Evolutionary conservation across 73 alveolate species (phyloP).

Genomic region (Blepharisma stoltei): DNA sequence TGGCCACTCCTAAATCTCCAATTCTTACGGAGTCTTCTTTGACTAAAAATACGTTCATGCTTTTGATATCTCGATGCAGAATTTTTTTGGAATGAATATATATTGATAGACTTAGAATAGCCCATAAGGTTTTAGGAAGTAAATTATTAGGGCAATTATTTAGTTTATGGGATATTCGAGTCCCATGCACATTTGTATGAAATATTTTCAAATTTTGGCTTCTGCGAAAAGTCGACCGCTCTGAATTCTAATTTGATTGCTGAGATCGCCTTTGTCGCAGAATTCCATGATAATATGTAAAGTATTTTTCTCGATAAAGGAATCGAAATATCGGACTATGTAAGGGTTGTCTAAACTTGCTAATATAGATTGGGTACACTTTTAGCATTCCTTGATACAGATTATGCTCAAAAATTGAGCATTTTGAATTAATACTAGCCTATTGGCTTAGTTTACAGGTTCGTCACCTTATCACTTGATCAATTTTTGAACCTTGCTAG

Average conservation of each 20-base stretch:
- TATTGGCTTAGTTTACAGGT: too few relatives aligned
- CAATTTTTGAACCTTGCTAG: too few relatives aligned
- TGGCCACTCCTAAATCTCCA: conserved; percentile 77
- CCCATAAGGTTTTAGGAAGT: too few relatives aligned
- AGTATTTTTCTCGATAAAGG: conserved; percentile 57
- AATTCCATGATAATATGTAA: conserved; percentile 74
- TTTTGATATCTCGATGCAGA: conserved; percentile 71
- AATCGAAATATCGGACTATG: conserved; percentile 69
- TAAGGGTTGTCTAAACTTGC: conserved; percentile 43
- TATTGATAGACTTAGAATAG: too few relatives aligned
- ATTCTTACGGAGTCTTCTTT: conserved; percentile 51
- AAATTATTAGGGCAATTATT: too few relatives aligned
- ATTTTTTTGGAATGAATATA: conserved; percentile 61
- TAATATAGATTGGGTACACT: too few relatives aligned
- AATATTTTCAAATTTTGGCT: conserved; percentile 34
- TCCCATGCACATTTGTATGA: conserved; percentile 37
- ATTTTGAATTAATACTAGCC: too few relatives aligned
- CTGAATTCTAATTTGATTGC: conserved; percentile 45
- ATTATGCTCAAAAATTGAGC: too few relatives aligned
- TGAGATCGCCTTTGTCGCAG: conserved; percentile 74
- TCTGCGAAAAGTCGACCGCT: conserved; percentile 27
- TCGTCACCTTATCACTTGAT: too few relatives aligned
- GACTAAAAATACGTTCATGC: conserved; percentile 53
- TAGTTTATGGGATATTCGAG: too few relatives aligned
- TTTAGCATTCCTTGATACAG: too few relatives aligned